Evolutionary conservation across 495 filamentous ascomycete species (phyloP).

Genomic region (Penicillium atrosanguineum): DNA sequence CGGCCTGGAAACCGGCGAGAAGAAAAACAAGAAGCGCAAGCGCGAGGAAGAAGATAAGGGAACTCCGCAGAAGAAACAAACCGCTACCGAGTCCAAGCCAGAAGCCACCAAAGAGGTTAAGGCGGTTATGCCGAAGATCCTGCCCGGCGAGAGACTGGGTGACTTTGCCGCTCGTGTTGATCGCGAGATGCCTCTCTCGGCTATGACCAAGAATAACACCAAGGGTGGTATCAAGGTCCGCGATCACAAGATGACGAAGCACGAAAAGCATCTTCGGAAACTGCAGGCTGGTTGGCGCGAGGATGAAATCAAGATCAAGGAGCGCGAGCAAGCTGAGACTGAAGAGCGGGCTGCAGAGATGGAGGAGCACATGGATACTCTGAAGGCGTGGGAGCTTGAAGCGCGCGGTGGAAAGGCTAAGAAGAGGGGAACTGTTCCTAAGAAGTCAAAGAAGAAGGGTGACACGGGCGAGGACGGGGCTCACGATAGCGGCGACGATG

Average conservation of each 20-base stretch:
- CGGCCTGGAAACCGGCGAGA: constrained; percentile 67
- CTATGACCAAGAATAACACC: constrained; percentile 44
- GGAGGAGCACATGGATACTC: constrained; percentile 48
- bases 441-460: constrained; percentile 40
- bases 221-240: constrained; percentile 41
- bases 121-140: constrained; percentile 59
- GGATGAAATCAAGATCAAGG: constrained; percentile 63
- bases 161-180: constrained; percentile 86
- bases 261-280: constrained; percentile 77
- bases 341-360: constrained; percentile 54
- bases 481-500: constrained; percentile 37
- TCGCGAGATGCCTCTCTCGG: constrained; percentile 72
- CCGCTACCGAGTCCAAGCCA: constrained; percentile 6
- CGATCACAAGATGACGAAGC: constrained; percentile 67
- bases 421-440: constrained; percentile 47
- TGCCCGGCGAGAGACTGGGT: constrained; percentile 75
- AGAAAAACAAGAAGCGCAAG: constrained; percentile 50
- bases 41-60: constrained; percentile 19
- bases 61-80: constrained; percentile 19
- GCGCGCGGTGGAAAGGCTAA: constrained; percentile 52
- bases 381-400: constrained; percentile 49
- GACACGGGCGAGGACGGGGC: constrained; percentile 31
- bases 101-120: constrained; percentile 16
- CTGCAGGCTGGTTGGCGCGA: constrained; percentile 80
- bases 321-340: constrained; percentile 64